These are phyloP conservation scores for Skeletonema menzelii DNA, from an alignment of 108 stramenopile species.

Conservation along the genomic window DNA sequence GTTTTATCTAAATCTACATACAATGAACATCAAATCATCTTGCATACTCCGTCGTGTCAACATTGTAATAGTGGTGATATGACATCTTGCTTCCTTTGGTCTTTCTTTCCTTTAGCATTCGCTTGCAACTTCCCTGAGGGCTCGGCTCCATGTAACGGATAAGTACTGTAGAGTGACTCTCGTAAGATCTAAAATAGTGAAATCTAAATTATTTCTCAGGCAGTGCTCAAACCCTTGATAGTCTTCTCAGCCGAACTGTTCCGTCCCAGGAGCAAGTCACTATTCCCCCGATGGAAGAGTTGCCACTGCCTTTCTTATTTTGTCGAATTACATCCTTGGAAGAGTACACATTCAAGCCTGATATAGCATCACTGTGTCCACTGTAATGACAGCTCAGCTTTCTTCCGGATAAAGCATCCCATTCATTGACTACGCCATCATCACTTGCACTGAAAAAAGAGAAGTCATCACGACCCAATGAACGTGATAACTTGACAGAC, in stretches of 20 bases:
- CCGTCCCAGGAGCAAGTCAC: constrained; percentile 87
- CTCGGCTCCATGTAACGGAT: too few relatives aligned
- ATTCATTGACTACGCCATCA: constrained; percentile 78
- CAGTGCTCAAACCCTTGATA: constrained; percentile 22
- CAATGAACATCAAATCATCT: too few relatives aligned
- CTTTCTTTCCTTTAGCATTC: too few relatives aligned
- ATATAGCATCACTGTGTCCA: constrained; percentile 66
- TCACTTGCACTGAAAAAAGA: constrained; percentile 61
- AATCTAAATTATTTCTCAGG: too few relatives aligned
- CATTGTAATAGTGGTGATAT: too few relatives aligned
- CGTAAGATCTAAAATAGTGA: too few relatives aligned
- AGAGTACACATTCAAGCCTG: constrained; percentile 51
- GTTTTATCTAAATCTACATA: too few relatives aligned
- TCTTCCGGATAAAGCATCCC: constrained; percentile 69
- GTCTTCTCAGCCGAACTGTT: constrained; percentile 67
- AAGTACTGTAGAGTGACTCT: too few relatives aligned
- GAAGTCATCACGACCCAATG: constrained; percentile 48
- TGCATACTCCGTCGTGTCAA: too few relatives aligned
- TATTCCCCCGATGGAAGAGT: constrained; percentile 47
- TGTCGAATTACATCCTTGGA: constrained; percentile 25
- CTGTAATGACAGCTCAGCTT: constrained; percentile 49
- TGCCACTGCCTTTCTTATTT: constrained; percentile 14
- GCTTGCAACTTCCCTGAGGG: too few relatives aligned
- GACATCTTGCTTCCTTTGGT: too few relatives aligned
- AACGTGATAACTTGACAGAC: constrained; percentile 28